Evolutionary conservation across 108 stramenopile species (phyloP), one percentile per base, ranked within the genome.

Genomic region (Thalassiosira profunda): DNA sequence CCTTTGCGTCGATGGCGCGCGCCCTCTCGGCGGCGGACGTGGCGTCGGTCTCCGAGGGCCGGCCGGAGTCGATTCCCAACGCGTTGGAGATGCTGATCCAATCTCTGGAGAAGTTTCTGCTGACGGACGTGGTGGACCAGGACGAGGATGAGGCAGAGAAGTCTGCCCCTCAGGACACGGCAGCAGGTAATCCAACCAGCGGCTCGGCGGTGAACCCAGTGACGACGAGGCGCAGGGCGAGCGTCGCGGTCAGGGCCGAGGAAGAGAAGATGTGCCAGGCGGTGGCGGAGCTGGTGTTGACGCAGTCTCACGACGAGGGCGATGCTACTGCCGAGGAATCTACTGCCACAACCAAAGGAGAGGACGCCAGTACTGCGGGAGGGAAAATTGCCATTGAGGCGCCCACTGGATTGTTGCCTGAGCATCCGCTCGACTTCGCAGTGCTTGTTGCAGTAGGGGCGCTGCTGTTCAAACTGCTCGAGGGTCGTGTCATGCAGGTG

Each of bases 101-200:
- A 4, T 53, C 60, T 11, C 26, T 78, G 37, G 68, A 78, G 41
- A 62, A 57, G 1, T 78, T 78, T 43, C 40, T 78, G 11, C 33
- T 70, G 23, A 69, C 68, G 0, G 68, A 69, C 49, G 68, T 69
- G 0, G n/a, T 69, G 4, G 45, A 46, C 4, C 58, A 69, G 14
- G 29, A n/a, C 21, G 55, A 69, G 14, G 38, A 36, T 42, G 42
- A 47, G n/a, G n/a, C n/a, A n/a, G n/a, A n/a, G n/a, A n/a, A n/a
- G n/a, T n/a, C n/a, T n/a, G n/a, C n/a, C n/a, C n/a, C n/a, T n/a
- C n/a, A n/a, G n/a, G n/a, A n/a, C n/a, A n/a, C n/a, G n/a, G n/a
- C n/a, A 31, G 51, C 2, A 11, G 51, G 30, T 40, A 14, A 10
- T 40, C 38, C 38, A 6, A 31, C 51, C 3, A 20, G 18, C 33